These are phyloP conservation scores for Xylaria arbuscula DNA, from an alignment of 2,329 filamentous ascomycete genomes.

Conservation along the genomic window DNA sequence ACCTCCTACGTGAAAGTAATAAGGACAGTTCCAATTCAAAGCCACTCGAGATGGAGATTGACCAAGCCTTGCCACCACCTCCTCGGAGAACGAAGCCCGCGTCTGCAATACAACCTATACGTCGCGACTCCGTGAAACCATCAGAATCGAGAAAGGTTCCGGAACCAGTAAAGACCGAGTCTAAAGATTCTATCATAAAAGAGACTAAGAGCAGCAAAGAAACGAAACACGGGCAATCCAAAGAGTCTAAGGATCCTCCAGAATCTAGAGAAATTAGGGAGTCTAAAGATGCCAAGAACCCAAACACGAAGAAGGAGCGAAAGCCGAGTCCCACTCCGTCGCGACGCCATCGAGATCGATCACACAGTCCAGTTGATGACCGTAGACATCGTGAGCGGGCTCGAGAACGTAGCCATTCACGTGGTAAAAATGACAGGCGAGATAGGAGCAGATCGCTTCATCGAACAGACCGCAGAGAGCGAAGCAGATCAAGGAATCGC, in stretches of 20 bases:
- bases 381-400: slow-evolving; percentile 48
- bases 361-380: slow-evolving; percentile 44
- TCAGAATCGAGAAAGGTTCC: slow-evolving; percentile 55
- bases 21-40: slow-evolving; percentile 58
- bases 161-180: slow-evolving; percentile 50
- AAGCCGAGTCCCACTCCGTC: slow-evolving; percentile 45
- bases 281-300: slow-evolving; percentile 41
- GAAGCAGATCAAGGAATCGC: slow-evolving; percentile 55
- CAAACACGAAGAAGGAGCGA: slow-evolving; percentile 44
- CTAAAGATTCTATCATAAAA: slow-evolving; percentile 47
- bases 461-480: slow-evolving; percentile 46
- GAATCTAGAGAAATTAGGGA: slow-evolving; percentile 42
- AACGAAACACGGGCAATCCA: slow-evolving; percentile 36
- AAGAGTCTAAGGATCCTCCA: slow-evolving; percentile 41
- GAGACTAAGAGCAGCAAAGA: slow-evolving; percentile 41
- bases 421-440: slow-evolving; percentile 47
- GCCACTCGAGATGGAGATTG: slow-evolving; percentile 66
- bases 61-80: slow-evolving; percentile 66
- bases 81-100: slow-evolving; percentile 63
- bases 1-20: slow-evolving; percentile 69
- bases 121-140: slow-evolving; percentile 58
- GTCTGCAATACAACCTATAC: slow-evolving; percentile 69
- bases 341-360: slow-evolving; percentile 44
- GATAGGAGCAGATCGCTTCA: slow-evolving; percentile 46
- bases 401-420: slow-evolving; percentile 46